Evolutionary conservation across 2,329 filamentous ascomycete species (phyloP), one percentile per base, ranked within the genome.

Genomic region (Aphanocladium album): DNA sequence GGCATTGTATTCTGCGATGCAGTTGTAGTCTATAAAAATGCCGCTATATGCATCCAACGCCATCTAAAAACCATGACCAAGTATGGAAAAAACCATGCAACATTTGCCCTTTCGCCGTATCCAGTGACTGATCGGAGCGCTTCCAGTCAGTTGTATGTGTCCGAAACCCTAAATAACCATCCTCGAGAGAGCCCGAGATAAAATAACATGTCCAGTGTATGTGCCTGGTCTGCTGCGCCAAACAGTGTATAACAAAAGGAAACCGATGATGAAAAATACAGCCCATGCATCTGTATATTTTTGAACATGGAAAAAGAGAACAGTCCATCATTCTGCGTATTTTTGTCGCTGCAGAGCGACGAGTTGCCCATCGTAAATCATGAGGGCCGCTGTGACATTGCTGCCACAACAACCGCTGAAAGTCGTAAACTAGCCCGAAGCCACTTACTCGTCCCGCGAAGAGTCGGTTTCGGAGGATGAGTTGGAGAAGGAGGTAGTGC

Each of bases 401-500:
- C n/a, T 25, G n/a, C 33, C 33, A n/a, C n/a, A n/a, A 39, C 21
- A 25, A 21, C 35, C 43, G 12, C 23, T 25, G 23, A 6, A 39
- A 57, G 37, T 33, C 27, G 16, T 11, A 14, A 55, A 41, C n/a
- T 16, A 11, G 16, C 11, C 37, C 25, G 14, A 4, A 23, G 27
- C 23, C 17, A 35, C 19, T 37, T 51, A 45, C 27, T 58, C 47
- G 14, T 49, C 56, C 1, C 41, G 39, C 2, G 57, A 50, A 23
- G 64, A 67, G 58, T 63, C 56, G 33, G 57, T 58, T 23, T 19
- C 60, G 46, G 64, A 60, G 41, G 59, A 58, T 30, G 56, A 57
- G 55, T 59, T 50, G 46, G 64, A 51, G 43, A 51, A 63, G 14
- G 49, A 57, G 23, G 61, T 60, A 54, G 63, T 68, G 66, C 67